These are phyloP conservation scores for Boletus vinaceobasis DNA, from an alignment of 768 basidiomycete species.

Conservation along the genomic window DNA sequence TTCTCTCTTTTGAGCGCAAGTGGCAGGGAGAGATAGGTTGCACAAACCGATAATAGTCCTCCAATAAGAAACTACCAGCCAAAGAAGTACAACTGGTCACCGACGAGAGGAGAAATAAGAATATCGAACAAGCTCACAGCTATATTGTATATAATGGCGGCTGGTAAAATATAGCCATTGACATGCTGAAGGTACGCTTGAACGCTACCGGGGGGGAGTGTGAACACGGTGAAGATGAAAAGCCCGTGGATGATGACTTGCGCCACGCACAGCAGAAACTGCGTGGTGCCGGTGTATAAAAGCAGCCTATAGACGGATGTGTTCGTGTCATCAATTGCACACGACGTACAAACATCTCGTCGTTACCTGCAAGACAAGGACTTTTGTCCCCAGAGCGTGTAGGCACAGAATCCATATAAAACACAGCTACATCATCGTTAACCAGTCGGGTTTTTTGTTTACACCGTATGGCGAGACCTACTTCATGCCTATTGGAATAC, in stretches of 20 bases:
- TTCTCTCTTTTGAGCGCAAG: not conserved
- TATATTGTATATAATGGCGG: constrained; percentile 4
- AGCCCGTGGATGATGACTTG: constrained; percentile 5
- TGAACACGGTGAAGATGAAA: constrained; percentile 2
- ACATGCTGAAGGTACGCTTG: not conserved
- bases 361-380: constrained; percentile 6
- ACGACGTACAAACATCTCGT: too few relatives aligned
- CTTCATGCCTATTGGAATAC: constrained; percentile 12
- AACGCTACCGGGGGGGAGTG: not conserved
- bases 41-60: constrained; percentile 19
- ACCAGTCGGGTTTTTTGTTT: not conserved
- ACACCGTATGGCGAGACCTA: not conserved
- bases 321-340: not conserved
- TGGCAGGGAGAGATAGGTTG: not conserved
- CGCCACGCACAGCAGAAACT: constrained; percentile 16
- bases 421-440: constrained; percentile 11
- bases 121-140: constrained; percentile 8
- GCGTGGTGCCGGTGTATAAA: constrained; percentile 8
- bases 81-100: not conserved
- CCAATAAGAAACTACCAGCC: constrained; percentile 10
- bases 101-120: not conserved
- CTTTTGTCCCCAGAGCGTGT: constrained; percentile 13
- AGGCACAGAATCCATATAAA: constrained; percentile 13
- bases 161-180: not conserved
- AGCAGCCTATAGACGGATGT: not conserved